Conservation (phyloP, 176 grass and related monocot species). For the Rhynchospora tenuis region DNA sequence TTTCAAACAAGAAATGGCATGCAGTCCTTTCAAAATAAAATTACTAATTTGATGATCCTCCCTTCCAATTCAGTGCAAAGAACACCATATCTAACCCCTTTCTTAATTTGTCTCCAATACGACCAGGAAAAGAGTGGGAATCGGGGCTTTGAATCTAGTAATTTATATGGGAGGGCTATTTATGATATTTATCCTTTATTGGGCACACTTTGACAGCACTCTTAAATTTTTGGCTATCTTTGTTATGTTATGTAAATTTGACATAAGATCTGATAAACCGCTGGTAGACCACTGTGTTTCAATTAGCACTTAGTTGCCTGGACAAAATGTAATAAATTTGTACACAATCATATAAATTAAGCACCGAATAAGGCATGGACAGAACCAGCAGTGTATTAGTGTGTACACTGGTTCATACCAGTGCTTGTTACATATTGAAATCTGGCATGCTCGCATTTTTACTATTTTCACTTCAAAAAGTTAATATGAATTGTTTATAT, state of each 20-base stretch:
- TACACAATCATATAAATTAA: not conserved
- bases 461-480: not conserved
- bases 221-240: not conserved
- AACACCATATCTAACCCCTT: not conserved
- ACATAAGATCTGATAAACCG: not conserved
- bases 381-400: not conserved
- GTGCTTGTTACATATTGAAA: not conserved
- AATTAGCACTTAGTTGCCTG: not conserved
- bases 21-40: not conserved
- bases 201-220: not conserved
- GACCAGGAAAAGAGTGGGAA: not conserved
- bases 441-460: not conserved
- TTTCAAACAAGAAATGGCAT: not conserved
- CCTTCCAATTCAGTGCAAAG: not conserved
- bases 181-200: not conserved
- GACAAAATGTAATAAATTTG: not conserved
- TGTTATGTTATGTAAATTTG: not conserved
- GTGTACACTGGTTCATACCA: slow-evolving; percentile 9
- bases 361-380: not conserved
- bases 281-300: not conserved
- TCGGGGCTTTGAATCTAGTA: not conserved
- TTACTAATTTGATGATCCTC: not conserved
- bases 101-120: not conserved
- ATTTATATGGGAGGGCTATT: not conserved
- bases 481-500: slow-evolving; percentile 23